Percentiles rank a stretch among this genome's conserved stretches.
Evolutionary conservation across 805 yeast genomes (phyloP).

Genomic region (Saccharomycopsis fibuligera): DNA sequence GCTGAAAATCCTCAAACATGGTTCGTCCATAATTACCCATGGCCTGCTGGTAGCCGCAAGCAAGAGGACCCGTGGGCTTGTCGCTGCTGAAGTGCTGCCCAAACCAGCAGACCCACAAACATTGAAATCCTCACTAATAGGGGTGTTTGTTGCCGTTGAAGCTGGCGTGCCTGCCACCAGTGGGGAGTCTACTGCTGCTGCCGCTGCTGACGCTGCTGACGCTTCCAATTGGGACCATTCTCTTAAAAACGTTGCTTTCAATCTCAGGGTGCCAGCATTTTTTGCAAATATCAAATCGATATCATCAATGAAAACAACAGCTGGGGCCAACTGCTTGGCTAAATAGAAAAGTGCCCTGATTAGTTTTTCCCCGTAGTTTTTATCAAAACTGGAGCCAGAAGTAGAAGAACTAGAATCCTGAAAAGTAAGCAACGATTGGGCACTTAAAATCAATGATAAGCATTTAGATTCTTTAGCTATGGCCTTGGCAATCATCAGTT

Average conservation of each 20-base stretch:
- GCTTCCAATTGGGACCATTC: slow-evolving; percentile 79
- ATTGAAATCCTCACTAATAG: neutral
- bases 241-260: slow-evolving; percentile 86
- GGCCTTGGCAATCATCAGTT: slow-evolving; percentile 94
- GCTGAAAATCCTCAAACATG: slow-evolving; percentile 89
- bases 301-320: slow-evolving; percentile 93
- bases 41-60: slow-evolving; percentile 95
- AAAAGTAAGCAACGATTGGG: neutral
- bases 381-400: no score
- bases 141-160: neutral
- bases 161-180: slow-evolving; percentile 30
- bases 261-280: slow-evolving; percentile 65
- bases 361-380: slow-evolving; percentile 91
- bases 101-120: neutral
- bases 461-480: slow-evolving; percentile 83
- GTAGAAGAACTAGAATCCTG: slow-evolving; percentile 42
- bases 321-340: slow-evolving; percentile 82
- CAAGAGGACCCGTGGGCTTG: slow-evolving; percentile 71
- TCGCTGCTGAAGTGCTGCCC: no score
- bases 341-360: slow-evolving; percentile 82
- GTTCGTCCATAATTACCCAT: slow-evolving; percentile 97
- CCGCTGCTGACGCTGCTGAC: slow-evolving; percentile 50
- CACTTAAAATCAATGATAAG: neutral
- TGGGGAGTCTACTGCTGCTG: no score
- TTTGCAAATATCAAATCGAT: slow-evolving; percentile 84